These are phyloP conservation scores for Neurospora africana DNA, from an alignment of 495 filamentous ascomycete genomes.

Conservation along the genomic window DNA sequence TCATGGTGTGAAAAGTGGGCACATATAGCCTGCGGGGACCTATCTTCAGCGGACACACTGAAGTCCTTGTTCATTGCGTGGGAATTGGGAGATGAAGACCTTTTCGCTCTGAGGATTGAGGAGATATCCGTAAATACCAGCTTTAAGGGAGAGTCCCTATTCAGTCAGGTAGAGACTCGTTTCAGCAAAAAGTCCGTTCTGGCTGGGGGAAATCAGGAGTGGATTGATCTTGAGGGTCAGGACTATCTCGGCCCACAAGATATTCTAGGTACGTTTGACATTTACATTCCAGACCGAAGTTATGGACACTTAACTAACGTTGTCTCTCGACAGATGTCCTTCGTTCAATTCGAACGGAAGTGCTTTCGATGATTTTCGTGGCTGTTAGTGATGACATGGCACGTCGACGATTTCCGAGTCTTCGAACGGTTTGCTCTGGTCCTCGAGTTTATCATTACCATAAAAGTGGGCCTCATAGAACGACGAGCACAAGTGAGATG, in stretches of 20 bases:
- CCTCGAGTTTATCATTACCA: neutral
- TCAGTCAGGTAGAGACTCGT: neutral
- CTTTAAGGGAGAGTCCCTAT: neutral
- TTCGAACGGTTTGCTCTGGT: neutral
- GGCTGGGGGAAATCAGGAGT: neutral
- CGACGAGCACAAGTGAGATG: neutral
- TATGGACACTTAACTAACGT: neutral
- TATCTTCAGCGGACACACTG: neutral
- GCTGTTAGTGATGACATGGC: neutral
- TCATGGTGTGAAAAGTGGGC: conserved; percentile 16
- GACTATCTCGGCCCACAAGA: neutral
- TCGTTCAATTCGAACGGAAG: neutral
- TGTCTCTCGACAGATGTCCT: neutral
- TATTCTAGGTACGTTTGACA: neutral
- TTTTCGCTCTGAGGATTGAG: neutral
- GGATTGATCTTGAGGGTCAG: neutral
- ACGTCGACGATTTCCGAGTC: rapidly evolving
- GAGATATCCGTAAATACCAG: neutral
- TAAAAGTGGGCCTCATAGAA: neutral
- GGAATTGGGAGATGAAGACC: neutral
- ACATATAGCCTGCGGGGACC: neutral
- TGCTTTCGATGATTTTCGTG: neutral
- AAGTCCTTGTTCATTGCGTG: neutral
- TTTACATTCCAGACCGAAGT: neutral
- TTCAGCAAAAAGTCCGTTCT: neutral